Base-by-base conservation (phyloP, 2,329 filamentous ascomycete genomes). In the Grosmannia serpens region DNA sequence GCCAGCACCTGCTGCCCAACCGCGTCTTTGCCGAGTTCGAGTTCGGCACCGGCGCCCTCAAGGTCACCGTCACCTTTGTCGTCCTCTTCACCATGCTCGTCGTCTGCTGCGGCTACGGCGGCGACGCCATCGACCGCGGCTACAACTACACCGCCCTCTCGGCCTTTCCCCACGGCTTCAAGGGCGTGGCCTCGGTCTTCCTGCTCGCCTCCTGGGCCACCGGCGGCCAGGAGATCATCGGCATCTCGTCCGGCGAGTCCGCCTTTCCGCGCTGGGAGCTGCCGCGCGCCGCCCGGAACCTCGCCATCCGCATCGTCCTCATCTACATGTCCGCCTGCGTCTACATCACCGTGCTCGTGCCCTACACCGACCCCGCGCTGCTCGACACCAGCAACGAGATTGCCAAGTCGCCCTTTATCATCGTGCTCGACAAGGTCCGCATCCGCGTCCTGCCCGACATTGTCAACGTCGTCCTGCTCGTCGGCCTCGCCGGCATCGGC, bases 151-250 rank as follows among this genome's bases (percentile, higher is more conserved):
- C 54, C n/a, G 52, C 50, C 20, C 47, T 62, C 29, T 57, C 60
- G 7, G 57, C 58, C 22, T 62, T 91, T 41, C 86, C 87, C 2
- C 82, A 91, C 51, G 79, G 80, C 55, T 83, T 83, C 63, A 91
- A 89, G 64, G 88, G 87, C 46, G 86, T 91, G 67, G 75, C 89
- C 31, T 46, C 60, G 0, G 89, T 92, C 69, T 89, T 91, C 71
- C 90, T 85, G 80, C 84, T 91, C 64, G 84, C 86, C 7, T 91
- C 46, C 57, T 88, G 50, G 87, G 87, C 49, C 89, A 91, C 74
- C 79, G 89, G 74, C 84, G 61, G 61, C 17, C 61, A 62, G 49
- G 61, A 62, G 26, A 62, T 91, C 67, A 88, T 91, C 65, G 83
- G 79, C 63, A 86, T 90, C 64, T 87, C 60, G 8, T 58, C 55